Percentiles rank a stretch among this genome's conserved stretches.
phyloP scores from a whole-genome alignment of 2,329 filamentous ascomycete species.

The Rugonectria rugulosa region DNA sequence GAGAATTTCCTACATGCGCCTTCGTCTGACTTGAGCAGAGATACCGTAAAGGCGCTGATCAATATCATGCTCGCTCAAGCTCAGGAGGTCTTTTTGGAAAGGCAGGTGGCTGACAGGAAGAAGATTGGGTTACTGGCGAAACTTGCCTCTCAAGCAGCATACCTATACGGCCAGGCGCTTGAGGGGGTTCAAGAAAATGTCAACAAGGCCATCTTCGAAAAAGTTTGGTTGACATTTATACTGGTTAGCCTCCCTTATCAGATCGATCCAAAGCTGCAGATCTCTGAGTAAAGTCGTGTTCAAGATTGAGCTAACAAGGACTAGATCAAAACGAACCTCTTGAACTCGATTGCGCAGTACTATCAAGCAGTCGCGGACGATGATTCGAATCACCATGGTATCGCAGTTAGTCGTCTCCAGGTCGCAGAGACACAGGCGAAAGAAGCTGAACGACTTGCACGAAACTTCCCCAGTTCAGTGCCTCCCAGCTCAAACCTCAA shows the following conservation, averaged over 20 bases:
- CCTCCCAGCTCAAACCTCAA: conserved; percentile 84
- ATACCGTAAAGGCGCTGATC: conserved; percentile 95
- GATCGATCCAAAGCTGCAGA: neutral
- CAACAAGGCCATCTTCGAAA: conserved; percentile 89
- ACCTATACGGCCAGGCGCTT: conserved; percentile 84
- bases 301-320: conserved; percentile 23
- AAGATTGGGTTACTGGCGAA: conserved; percentile 93
- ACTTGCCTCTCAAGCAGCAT: conserved; percentile 87
- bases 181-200: conserved; percentile 95
- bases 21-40: conserved; percentile 92
- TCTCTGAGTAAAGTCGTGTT: neutral
- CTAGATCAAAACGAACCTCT: conserved; percentile 81
- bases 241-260: conserved; percentile 73
- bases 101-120: conserved; percentile 91
- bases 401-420: conserved; percentile 83
- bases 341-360: conserved; percentile 88
- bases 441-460: conserved; percentile 79
- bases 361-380: conserved; percentile 93
- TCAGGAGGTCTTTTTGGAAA: conserved; percentile 97
- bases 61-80: conserved; percentile 92
- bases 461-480: conserved; percentile 80
- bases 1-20: conserved; percentile 98
- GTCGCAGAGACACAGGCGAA: conserved; percentile 80
- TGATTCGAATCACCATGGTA: conserved; percentile 85
- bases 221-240: conserved; percentile 85